phyloP scores from a whole-genome alignment of 495 filamentous ascomycete species.

The Annulohypoxylon moriforme region DNA sequence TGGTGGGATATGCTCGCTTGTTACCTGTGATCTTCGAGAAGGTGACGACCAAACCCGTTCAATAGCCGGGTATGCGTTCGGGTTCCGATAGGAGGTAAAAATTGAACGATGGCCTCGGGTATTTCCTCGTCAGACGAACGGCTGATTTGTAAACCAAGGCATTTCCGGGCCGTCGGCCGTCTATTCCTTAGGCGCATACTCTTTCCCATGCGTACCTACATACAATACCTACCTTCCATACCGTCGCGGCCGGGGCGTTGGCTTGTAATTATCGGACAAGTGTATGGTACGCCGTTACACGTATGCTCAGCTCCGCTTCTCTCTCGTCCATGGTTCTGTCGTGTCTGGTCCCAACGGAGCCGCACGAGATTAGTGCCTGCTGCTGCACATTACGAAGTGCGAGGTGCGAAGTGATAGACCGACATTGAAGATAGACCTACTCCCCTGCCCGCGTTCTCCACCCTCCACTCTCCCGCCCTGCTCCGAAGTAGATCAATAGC shows the following conservation, averaged over 20 bases:
- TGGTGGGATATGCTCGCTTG: slow-evolving; percentile 22
- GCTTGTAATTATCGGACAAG: slow-evolving; percentile 12
- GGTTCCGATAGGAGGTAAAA: slow-evolving; percentile 21
- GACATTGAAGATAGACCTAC: slow-evolving; percentile 19
- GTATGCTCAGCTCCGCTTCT: slow-evolving; percentile 38
- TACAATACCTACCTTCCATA: not conserved
- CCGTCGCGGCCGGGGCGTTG: slow-evolving; percentile 14
- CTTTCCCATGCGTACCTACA: slow-evolving; percentile 16
- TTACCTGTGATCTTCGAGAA: slow-evolving; percentile 18
- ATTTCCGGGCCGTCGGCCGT: slow-evolving; percentile 23
- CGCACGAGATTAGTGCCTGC: slow-evolving; percentile 41
- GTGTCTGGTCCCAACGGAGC: slow-evolving; percentile 43
- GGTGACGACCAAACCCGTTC: not conserved
- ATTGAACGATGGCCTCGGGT: slow-evolving; percentile 14
- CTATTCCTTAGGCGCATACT: slow-evolving; percentile 29
- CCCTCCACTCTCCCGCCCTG: not conserved
- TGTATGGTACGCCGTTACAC: slow-evolving; percentile 36
- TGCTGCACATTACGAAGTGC: slow-evolving; percentile 27
- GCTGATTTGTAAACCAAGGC: slow-evolving; percentile 27
- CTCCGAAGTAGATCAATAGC: slow-evolving; percentile 30
- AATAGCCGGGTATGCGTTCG: slow-evolving; percentile 8
- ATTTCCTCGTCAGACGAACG: slow-evolving; percentile 1
- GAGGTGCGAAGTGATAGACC: slow-evolving; percentile 11
- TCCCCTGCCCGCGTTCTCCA: slow-evolving; percentile 19
- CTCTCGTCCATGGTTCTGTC: slow-evolving; percentile 35